Percentiles rank a stretch among this genome's conserved stretches.
Evolutionary conservation across 1,284 basidiomycete genomes (phyloP).

Genomic region (Ceratobasidium theobromae): DNA sequence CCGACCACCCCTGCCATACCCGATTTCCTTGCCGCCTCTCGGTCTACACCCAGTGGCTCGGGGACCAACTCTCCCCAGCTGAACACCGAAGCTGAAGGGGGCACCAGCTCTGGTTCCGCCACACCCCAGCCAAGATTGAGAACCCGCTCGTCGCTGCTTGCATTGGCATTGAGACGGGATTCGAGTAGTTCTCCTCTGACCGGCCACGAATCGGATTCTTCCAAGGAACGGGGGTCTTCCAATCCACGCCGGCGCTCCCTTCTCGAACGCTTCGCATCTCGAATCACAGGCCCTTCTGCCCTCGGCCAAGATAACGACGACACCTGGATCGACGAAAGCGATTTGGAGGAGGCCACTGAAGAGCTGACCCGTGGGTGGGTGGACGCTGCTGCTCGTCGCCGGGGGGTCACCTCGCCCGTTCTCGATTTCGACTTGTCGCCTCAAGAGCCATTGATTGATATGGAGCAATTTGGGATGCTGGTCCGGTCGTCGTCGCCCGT

Average conservation of each 20-base stretch:
- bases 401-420: neutral
- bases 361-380: too few relatives aligned
- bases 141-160: constrained; percentile 9
- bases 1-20: constrained; percentile 14
- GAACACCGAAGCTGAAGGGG: too few relatives aligned
- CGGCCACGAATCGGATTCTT: neutral
- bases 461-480: neutral
- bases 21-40: constrained; percentile 9
- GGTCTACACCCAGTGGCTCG: neutral
- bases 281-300: neutral
- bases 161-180: constrained; percentile 1
- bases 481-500: neutral
- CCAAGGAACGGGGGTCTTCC: too few relatives aligned
- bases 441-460: neutral
- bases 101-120: too few relatives aligned
- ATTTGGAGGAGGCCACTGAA: neutral
- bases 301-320: neutral
- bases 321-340: constrained; percentile 2
- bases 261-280: neutral
- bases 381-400: too few relatives aligned
- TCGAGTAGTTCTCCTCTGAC: neutral
- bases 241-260: constrained; percentile 4
- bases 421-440: neutral
- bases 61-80: neutral
- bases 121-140: neutral